phyloP scores from a whole-genome alignment of 164 flowering plant species.

The Macadamia tetraphylla region DNA sequence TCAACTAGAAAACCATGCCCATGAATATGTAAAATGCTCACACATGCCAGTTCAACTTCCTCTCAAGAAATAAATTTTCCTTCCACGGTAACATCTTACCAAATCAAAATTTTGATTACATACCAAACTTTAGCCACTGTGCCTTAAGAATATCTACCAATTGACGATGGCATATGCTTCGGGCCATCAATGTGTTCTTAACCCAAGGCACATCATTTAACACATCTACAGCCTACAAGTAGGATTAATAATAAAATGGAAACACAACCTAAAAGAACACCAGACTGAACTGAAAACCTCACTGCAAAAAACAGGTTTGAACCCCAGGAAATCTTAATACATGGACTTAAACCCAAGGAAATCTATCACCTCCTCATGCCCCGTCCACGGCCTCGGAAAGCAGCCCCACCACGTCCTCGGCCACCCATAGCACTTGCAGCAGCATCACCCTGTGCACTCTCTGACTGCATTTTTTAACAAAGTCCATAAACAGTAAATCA shows the following conservation, averaged over 20 bases:
- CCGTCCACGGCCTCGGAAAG: constrained; percentile 76
- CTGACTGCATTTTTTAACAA: constrained; percentile 58
- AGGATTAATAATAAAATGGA: background rate
- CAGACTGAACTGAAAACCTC: background rate
- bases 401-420: constrained; percentile 74
- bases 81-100: too few relatives aligned
- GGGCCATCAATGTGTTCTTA: too few relatives aligned
- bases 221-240: background rate
- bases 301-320: background rate
- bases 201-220: background rate
- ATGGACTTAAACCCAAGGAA: background rate
- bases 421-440: constrained; percentile 96
- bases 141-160: background rate
- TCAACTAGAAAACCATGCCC: too few relatives aligned
- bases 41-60: too few relatives aligned
- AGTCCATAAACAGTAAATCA: background rate
- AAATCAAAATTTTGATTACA: too few relatives aligned
- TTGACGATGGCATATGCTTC: background rate
- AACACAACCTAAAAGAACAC: background rate
- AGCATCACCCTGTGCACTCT: constrained; percentile 99
- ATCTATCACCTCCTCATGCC: constrained; percentile 89
- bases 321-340: background rate
- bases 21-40: too few relatives aligned
- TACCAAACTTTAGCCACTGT: too few relatives aligned
- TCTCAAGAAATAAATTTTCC: too few relatives aligned